phyloP scores from a whole-genome alignment of 2,329 filamentous ascomycete genomes.

The Penicillium polonicum region DNA sequence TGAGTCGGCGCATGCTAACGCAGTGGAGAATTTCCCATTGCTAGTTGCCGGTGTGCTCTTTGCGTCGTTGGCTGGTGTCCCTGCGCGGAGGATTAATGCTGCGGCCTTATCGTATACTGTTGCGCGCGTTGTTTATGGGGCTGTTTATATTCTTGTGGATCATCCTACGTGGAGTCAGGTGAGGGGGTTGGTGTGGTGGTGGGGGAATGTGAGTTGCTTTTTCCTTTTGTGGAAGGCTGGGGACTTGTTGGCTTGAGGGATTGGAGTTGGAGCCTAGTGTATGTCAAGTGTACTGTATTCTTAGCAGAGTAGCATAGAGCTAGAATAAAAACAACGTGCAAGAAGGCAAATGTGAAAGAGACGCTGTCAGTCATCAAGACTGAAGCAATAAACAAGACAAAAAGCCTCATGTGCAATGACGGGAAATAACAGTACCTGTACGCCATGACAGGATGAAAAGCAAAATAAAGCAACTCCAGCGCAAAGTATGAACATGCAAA shows the following conservation, averaged over 20 bases:
- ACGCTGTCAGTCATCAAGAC: not conserved
- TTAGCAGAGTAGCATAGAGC: not conserved
- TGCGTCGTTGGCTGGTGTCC: slow-evolving; percentile 43
- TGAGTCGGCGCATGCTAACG: slow-evolving; percentile 50
- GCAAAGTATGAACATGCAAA: not conserved
- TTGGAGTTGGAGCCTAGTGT: not conserved
- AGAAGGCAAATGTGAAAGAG: not conserved
- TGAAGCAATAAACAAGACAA: not conserved
- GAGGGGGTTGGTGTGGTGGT: slow-evolving; percentile 46
- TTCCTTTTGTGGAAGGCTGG: slow-evolving; percentile 34
- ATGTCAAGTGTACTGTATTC: not conserved
- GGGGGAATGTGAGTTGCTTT: slow-evolving; percentile 45
- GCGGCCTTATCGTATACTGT: slow-evolving; percentile 43
- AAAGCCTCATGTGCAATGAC: not conserved
- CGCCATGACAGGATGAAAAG: not conserved
- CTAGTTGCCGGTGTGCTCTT: slow-evolving; percentile 32
- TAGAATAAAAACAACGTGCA: not conserved
- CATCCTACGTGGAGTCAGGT: slow-evolving; percentile 35
- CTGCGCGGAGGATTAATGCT: slow-evolving; percentile 37
- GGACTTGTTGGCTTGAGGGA: slow-evolving; percentile 1
- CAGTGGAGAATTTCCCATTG: slow-evolving; percentile 36
- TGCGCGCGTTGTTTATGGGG: slow-evolving; percentile 43
- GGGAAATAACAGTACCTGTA: not conserved
- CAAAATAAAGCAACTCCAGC: not conserved
- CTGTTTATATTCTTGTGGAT: slow-evolving; percentile 44